These are phyloP conservation scores for Colletotrichum endophyticum DNA, from an alignment of 2,329 filamentous ascomycete species.

Conservation along the genomic window DNA sequence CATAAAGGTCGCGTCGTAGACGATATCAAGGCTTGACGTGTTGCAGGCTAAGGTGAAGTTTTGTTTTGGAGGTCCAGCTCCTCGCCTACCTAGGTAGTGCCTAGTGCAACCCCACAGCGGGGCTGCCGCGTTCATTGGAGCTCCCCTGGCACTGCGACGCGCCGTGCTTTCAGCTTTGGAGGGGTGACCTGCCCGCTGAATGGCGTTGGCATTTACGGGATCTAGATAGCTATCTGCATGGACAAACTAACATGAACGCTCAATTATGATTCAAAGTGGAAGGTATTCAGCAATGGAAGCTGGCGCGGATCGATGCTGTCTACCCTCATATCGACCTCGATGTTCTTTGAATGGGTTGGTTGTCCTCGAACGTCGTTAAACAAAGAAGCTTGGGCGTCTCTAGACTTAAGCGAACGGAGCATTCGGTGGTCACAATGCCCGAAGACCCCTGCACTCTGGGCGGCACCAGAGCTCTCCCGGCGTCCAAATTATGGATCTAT, in stretches of 20 bases:
- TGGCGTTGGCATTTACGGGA: background rate
- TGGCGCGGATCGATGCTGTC: background rate
- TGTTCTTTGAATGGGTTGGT: background rate
- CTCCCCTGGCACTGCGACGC: background rate
- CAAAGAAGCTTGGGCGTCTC: background rate
- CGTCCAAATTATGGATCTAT: background rate
- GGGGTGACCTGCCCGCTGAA: background rate
- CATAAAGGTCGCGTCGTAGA: background rate
- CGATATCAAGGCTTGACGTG: background rate
- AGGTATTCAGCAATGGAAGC: background rate
- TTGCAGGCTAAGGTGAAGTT: background rate
- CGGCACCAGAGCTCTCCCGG: background rate
- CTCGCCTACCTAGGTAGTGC: background rate
- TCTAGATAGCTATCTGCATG: background rate
- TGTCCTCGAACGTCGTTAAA: background rate
- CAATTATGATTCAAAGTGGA: background rate
- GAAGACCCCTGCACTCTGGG: background rate
- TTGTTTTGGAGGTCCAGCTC: conserved; percentile 1
- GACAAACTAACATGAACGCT: background rate
- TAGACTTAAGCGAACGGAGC: background rate
- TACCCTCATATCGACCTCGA: background rate
- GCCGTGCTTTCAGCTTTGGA: background rate
- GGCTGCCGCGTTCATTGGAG: conserved; percentile 3
- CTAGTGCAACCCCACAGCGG: conserved; percentile 14
- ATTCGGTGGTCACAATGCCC: background rate